Evolutionary conservation across 495 filamentous ascomycete species (phyloP).

Genomic region (Penicillium chermesinum): DNA sequence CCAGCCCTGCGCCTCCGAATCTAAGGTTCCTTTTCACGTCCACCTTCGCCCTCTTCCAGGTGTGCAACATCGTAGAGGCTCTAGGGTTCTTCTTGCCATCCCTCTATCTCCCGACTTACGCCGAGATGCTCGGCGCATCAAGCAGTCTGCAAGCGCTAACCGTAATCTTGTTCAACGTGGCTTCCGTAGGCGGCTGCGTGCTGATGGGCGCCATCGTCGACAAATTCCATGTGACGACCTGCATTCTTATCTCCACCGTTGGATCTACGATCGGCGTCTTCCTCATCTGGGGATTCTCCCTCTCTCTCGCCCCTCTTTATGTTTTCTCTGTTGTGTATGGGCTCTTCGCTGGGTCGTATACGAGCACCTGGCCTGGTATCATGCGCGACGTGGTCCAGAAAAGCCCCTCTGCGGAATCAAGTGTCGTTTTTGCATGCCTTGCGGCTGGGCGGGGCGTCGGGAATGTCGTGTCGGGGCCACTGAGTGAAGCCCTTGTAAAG

Average conservation of each 20-base stretch:
- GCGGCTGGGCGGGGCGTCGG: constrained; percentile 59
- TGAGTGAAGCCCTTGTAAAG: constrained; percentile 49
- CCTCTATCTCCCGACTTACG: constrained; percentile 56
- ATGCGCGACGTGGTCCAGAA: constrained; percentile 43
- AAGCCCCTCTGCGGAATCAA: constrained; percentile 35
- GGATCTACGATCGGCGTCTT: constrained; percentile 53
- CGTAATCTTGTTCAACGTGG: constrained; percentile 46
- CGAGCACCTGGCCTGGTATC: constrained; percentile 52
- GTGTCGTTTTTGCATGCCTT: constrained; percentile 53
- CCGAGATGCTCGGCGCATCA: constrained; percentile 32
- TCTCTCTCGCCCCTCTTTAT: constrained; percentile 46
- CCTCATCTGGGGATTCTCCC: constrained; percentile 58
- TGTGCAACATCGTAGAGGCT: constrained; percentile 49
- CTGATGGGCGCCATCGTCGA: constrained; percentile 53
- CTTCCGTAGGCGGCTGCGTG: constrained; percentile 48
- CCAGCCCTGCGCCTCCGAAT: constrained; percentile 11
- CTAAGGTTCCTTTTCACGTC: constrained; percentile 38
- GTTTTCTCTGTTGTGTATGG: constrained; percentile 59
- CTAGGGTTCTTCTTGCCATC: constrained; percentile 57
- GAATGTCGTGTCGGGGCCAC: constrained; percentile 47
- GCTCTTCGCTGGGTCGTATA: constrained; percentile 54
- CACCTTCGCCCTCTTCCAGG: constrained; percentile 46
- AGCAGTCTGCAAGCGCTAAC: constrained; percentile 32
- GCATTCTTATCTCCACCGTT: constrained; percentile 48
- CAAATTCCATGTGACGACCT: constrained; percentile 48